A percentile compares a stretch with the other conserved stretches of the same genome.
These are phyloP conservation scores for Neurospora sp. DNA, from an alignment of 2,329 filamentous ascomycete species.

Conservation along the genomic window DNA sequence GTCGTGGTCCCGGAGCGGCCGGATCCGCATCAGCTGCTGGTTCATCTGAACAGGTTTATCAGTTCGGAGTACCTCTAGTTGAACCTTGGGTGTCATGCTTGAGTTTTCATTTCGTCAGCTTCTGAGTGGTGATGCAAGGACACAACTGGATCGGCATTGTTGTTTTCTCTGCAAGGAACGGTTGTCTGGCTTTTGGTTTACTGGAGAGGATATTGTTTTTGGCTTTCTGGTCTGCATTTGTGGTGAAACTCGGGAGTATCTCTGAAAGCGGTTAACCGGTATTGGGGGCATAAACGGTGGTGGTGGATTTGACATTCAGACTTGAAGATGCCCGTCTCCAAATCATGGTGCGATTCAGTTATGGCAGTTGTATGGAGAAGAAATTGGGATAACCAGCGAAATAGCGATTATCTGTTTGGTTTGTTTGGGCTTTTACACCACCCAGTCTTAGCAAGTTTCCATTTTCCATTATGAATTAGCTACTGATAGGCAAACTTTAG, in stretches of 20 bases:
- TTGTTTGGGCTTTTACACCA: too few species aligned
- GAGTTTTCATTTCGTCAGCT: neutral
- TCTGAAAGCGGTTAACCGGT: neutral
- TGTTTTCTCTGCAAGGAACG: neutral
- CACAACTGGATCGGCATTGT: neutral
- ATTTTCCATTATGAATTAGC: too few species aligned
- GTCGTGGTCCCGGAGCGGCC: neutral
- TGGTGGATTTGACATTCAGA: neutral
- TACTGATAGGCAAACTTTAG: too few species aligned
- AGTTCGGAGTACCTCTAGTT: neutral
- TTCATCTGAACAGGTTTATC: neutral
- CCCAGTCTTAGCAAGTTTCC: too few species aligned
- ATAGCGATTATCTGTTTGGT: neutral
- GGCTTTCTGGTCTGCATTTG: neutral
- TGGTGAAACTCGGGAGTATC: neutral
- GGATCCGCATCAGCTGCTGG: neutral
- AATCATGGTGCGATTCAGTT: neutral
- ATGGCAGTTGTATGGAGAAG: neutral
- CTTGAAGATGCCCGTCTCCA: neutral
- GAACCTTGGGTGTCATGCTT: neutral
- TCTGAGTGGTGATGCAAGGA: neutral
- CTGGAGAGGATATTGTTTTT: neutral
- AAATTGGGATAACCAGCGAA: neutral
- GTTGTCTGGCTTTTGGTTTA: neutral
- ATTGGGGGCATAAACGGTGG: neutral